phyloP scores from a whole-genome alignment of 1,284 basidiomycete genomes.

The Albatrellus sp. region DNA sequence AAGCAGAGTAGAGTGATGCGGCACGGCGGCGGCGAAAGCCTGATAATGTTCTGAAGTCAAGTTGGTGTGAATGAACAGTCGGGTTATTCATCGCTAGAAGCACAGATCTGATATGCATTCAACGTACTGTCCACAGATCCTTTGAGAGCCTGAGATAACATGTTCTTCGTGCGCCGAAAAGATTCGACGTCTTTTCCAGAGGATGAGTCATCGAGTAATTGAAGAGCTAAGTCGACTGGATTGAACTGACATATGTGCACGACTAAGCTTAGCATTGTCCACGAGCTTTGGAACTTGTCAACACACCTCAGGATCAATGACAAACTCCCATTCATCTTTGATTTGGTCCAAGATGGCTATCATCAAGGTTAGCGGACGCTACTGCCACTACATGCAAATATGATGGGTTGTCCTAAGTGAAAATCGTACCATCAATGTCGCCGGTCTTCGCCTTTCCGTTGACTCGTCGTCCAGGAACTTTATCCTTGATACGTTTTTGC shows the following conservation, averaged over 20 bases:
- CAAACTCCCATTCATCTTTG: conserved; percentile 81
- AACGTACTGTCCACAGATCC: conserved; percentile 75
- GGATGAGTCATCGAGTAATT: conserved; percentile 67
- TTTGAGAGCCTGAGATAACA: conserved; percentile 68
- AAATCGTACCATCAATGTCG: conserved; percentile 61
- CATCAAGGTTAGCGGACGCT: conserved; percentile 3
- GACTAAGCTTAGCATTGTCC: background rate
- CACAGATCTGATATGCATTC: background rate
- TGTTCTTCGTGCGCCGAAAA: conserved; percentile 62
- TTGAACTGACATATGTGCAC: conserved; percentile 55
- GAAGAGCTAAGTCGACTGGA: conserved; percentile 80
- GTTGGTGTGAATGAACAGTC: conserved; percentile 1
- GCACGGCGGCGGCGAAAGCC: conserved; percentile 82
- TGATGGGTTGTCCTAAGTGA: background rate
- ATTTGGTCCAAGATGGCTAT: conserved; percentile 77
- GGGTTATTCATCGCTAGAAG: background rate
- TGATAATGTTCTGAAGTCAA: conserved; percentile 67
- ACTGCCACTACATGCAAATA: background rate
- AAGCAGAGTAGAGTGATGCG: conserved; percentile 73
- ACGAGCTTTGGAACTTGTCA: too few relatives aligned
- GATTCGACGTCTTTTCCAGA: conserved; percentile 61
- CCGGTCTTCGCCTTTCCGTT: conserved; percentile 47
- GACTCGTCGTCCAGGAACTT: conserved; percentile 41
- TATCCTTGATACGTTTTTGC: conserved; percentile 55
- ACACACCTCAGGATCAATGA: conserved; percentile 73